Evolutionary conservation across 495 filamentous ascomycete genomes (phyloP).

Genomic region (Pseudoneurospora amorphoporcata): DNA sequence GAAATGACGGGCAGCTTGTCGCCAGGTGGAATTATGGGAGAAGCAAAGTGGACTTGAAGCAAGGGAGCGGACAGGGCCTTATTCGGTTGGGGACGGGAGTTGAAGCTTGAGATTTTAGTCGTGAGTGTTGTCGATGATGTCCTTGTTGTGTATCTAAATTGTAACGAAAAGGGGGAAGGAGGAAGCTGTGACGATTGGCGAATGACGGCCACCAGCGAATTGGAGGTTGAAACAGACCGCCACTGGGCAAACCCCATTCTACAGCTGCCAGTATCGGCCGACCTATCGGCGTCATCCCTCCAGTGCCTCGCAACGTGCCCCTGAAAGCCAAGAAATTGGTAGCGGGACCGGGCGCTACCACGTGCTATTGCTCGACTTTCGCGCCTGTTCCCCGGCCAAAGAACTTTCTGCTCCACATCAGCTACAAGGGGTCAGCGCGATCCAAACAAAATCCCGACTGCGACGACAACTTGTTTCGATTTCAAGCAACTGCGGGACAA

Average conservation of each 20-base stretch:
- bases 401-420: not conserved
- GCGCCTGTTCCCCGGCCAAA: not conserved
- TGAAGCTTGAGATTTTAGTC: not conserved
- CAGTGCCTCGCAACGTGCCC: not conserved
- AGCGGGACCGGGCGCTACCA: not conserved
- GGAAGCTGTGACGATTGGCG: not conserved
- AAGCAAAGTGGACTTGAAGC: not conserved
- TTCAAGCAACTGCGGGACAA: not conserved
- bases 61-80: not conserved
- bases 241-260: not conserved
- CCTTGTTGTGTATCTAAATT: not conserved
- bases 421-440: not conserved
- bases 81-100: not conserved
- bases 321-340: not conserved
- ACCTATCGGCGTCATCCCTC: not conserved
- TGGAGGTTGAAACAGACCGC: constrained; percentile 7
- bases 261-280: not conserved
- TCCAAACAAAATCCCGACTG: not conserved
- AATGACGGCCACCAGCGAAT: not conserved
- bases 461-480: not conserved
- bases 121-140: not conserved
- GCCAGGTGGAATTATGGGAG: not conserved
- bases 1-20: not conserved
- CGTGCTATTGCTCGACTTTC: not conserved
- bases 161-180: constrained; percentile 1